Evolutionary conservation across 257 asterid species (phyloP).

Genomic region (Scutellaria baicalensis): DNA sequence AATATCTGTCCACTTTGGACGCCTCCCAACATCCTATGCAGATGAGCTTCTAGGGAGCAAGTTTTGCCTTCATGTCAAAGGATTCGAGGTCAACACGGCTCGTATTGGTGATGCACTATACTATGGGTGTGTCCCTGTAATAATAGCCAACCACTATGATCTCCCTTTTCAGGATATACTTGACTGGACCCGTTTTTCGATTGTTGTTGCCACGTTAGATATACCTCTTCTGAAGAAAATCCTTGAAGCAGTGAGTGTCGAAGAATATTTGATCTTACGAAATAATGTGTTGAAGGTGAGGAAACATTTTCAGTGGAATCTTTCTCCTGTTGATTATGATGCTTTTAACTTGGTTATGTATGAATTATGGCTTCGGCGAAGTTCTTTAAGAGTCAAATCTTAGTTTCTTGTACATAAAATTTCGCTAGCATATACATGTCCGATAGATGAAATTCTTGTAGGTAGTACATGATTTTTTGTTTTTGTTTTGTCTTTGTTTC

Average conservation of each 20-base stretch:
- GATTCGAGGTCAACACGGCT: slow-evolving; percentile 90
- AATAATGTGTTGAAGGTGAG: slow-evolving; percentile 55
- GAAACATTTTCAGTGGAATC: slow-evolving; percentile 81
- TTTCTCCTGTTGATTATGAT: slow-evolving; percentile 58
- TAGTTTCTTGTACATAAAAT: slow-evolving; percentile 2
- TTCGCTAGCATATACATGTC: not conserved
- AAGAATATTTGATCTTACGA: slow-evolving; percentile 36
- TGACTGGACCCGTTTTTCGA: slow-evolving; percentile 67
- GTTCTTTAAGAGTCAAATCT: slow-evolving; percentile 29
- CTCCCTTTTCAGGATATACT: slow-evolving; percentile 79
- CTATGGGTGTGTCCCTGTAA: slow-evolving; percentile 80
- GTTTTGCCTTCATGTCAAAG: slow-evolving; percentile 91
- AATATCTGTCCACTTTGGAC: slow-evolving; percentile 51
- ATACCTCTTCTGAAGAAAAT: slow-evolving; percentile 70
- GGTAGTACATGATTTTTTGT: not conserved
- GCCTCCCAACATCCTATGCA: slow-evolving; percentile 45
- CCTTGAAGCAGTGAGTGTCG: slow-evolving; percentile 30
- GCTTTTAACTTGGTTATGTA: slow-evolving; percentile 83
- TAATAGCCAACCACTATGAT: slow-evolving; percentile 85
- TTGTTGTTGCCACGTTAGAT: slow-evolving; percentile 66
- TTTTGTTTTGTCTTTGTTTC: not conserved
- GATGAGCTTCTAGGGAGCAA: slow-evolving; percentile 62
- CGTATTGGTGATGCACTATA: slow-evolving; percentile 77
- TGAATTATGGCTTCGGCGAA: slow-evolving; percentile 75
- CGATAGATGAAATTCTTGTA: not conserved